These are phyloP conservation scores for Fusarium sp. DNA, from an alignment of 2,329 filamentous ascomycete species.

Conservation along the genomic window DNA sequence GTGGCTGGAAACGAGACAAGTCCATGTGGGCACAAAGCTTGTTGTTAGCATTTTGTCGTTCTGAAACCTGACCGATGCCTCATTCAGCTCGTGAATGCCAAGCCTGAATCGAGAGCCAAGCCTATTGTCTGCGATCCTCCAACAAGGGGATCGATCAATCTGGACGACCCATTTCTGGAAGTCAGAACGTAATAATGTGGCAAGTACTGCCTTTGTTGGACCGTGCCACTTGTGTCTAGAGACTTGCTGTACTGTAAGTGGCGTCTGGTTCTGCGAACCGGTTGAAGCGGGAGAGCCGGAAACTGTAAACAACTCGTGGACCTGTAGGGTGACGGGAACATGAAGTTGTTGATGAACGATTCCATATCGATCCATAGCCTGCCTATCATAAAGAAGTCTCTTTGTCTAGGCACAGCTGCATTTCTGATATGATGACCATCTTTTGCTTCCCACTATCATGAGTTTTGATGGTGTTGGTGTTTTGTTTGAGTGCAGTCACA, in stretches of 20 bases:
- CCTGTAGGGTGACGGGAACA: neutral
- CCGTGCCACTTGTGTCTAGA: neutral
- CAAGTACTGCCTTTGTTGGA: neutral
- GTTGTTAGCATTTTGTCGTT: neutral
- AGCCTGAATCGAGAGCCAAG: slow-evolving; percentile 1
- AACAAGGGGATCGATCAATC: neutral
- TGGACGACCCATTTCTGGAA: neutral
- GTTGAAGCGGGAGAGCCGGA: neutral
- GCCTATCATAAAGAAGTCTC: no score
- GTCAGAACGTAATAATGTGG: slow-evolving; percentile 1
- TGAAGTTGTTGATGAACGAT: no score
- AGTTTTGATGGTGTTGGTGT: neutral
- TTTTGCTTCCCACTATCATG: neutral
- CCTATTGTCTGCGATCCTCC: neutral
- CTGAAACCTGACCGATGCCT: neutral
- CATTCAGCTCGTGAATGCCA: neutral
- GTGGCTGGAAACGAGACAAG: slow-evolving; percentile 24
- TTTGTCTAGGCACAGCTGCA: neutral
- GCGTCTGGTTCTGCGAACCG: neutral
- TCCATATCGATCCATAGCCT: neutral
- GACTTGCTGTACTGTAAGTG: neutral
- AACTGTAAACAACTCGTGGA: neutral
- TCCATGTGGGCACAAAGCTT: neutral
- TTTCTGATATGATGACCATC: neutral
- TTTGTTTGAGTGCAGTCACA: neutral